Evolutionary conservation across 352 stramenopile species (phyloP).

Genomic region (Blastocystis sp.): DNA sequence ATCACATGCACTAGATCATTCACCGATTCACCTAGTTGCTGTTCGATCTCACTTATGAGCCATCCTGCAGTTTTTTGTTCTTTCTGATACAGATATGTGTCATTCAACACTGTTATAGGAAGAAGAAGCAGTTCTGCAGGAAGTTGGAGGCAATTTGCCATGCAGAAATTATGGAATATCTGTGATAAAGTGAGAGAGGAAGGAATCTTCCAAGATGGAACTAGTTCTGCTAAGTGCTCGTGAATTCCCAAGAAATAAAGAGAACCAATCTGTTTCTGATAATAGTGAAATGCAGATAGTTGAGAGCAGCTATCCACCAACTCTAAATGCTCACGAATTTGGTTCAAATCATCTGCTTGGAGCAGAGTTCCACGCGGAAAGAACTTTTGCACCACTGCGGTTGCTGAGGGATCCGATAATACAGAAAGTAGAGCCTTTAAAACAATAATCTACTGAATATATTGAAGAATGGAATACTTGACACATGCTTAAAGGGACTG

Average conservation of each 20-base stretch:
- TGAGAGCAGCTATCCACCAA: neutral
- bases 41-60: neutral
- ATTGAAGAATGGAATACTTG: neutral
- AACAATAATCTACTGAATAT: neutral
- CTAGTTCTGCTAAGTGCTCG: neutral
- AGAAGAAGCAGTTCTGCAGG: neutral
- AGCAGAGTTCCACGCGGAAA: neutral
- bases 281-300: neutral
- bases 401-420: neutral
- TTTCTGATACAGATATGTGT: neutral
- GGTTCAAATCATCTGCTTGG: neutral
- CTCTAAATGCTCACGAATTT: neutral
- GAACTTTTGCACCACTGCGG: neutral
- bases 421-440: slow-evolving; percentile 3
- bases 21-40: neutral
- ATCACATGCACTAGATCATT: neutral
- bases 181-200: neutral
- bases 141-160: neutral
- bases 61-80: neutral
- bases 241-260: neutral
- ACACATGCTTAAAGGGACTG: neutral
- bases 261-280: neutral
- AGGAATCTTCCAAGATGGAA: neutral
- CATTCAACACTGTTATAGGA: neutral
- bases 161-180: neutral